Conservation (phyloP, 306 rosid species). For the Dryas drummondii region DNA sequence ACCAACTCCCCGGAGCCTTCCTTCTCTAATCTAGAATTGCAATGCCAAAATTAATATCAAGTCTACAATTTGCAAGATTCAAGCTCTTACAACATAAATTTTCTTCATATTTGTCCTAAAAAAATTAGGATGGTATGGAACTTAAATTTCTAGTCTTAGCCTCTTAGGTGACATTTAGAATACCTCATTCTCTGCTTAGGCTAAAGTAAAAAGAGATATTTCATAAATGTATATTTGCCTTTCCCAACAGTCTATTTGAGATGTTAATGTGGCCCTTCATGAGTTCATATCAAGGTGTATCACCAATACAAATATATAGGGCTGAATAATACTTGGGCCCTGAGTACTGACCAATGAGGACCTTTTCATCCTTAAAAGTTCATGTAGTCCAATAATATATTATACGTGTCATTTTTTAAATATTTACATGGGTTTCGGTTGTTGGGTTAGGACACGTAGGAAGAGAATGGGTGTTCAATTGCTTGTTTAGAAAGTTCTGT, state of each 20-base stretch:
- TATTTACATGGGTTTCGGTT: too few relatives aligned
- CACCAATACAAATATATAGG: not conserved
- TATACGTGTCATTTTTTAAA: too few relatives aligned
- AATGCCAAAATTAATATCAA: slow-evolving; percentile 44
- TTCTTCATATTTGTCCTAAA: not conserved
- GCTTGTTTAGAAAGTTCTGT: too few relatives aligned
- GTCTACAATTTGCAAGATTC: slow-evolving; percentile 62
- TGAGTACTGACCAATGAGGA: too few relatives aligned
- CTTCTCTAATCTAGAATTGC: slow-evolving; percentile 61
- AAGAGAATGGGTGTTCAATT: too few relatives aligned
- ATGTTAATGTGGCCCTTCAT: not conserved
- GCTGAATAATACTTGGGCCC: not conserved
- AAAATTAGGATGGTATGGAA: not conserved
- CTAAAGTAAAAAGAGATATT: not conserved
- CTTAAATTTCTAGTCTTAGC: not conserved
- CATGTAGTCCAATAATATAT: too few relatives aligned
- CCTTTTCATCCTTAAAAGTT: too few relatives aligned
- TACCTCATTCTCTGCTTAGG: not conserved
- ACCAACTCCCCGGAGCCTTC: slow-evolving; percentile 76
- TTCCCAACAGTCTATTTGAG: too few relatives aligned
- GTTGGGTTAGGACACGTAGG: too few relatives aligned
- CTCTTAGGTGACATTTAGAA: not conserved
- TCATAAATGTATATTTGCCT: not conserved
- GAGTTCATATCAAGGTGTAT: not conserved
- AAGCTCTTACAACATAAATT: slow-evolving; percentile 14